Base-by-base conservation (phyloP, 2,329 filamentous ascomycete genomes). In the Passalora sequoiae region DNA sequence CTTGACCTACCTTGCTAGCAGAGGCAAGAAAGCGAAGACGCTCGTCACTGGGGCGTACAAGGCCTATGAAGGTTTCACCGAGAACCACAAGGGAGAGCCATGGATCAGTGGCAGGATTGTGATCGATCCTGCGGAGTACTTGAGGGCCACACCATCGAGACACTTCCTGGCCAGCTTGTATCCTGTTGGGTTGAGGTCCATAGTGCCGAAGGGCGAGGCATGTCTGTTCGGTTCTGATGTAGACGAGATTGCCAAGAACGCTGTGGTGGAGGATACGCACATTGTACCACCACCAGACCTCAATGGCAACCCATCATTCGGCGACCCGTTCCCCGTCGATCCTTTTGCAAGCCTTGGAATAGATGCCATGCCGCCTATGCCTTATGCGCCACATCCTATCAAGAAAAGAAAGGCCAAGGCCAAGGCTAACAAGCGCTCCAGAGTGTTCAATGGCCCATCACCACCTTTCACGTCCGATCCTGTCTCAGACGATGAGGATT, bases 1-100 rank as follows among this genome's bases (percentile, higher is more conserved):
- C 19, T 21, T 36, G n/a, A 15, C 8, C 17, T 20, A 20, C 15
- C 20, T 36, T 8, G n/a, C 20, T 15, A 20, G 15, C n/a, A 8
- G 33, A 36, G 33, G 33, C 19, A 36, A 21, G 8, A 36, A 21
- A n/a, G 33, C 33, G n/a, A 36, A 36, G 33, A 20, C 33, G 4
- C 33, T 36, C 3, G 33, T 36, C 17, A n/a, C 17, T 21, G 17
- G 33, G 4, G 19, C 17, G 3, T 36, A 36, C 20, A 24, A 36
- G 33, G 17, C 20, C 9, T 36, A 36, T 20, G 6, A 13, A 6
- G 33, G 33, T 20, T 24, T 24, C 17, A 36, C 24, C 33, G 33
- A 36, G 16, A 24, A 36, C 17, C 17, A 21, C 20, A 36, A 24
- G 8, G 19, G 17, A 6, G 33, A 36, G 17, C 33, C 17, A 3